Base-by-base conservation (phyloP, 805 yeast genomes). In the Zygosaccharomyces siamensis region DNA sequence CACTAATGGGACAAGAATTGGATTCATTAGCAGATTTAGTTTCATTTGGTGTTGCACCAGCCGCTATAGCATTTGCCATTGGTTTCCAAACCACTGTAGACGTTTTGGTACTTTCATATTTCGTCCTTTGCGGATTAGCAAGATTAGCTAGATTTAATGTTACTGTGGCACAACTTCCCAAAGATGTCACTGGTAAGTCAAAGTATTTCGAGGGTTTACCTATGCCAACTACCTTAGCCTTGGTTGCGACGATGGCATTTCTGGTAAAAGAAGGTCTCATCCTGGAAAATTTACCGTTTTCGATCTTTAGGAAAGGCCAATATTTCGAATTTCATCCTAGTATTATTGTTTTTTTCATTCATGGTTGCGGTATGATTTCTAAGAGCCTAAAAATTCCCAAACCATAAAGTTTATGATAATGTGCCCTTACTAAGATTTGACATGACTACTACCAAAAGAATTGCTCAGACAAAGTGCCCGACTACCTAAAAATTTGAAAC, bases 151-250 rank as follows among this genome's bases (percentile, higher is more conserved):
- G 99, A 65, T 93, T 89, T 71, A 93, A 93, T 62, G 96, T 93
- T 46, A 88, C 97, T 1, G 95, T 93, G 5, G 84, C 90, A 43
- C 86, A 88, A 52, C 79, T 93, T 49, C 98, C 99, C 44, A 92
- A 92, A 70, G 97, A 90, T 66, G 72, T 77, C 47, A 68, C 77
- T 16, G 99, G 99, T 16, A 90, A 90, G 71, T 80, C 93, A 30
- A 83, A 86, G 64, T 92, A 82, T 71, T 93, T 93, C 67, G 99
- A 93, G 72, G 99, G 99, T 3, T 78, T 93, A 46, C 99, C 99
- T 8, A 89, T 93, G 56, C 99, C 99, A 48, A 81, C 95, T 2
- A 83, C 95, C 33, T 73, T 93, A 56, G 71, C 77, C 43, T 75
- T 92, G 65, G 96, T 93, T 14, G 72, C 72, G 1, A 62, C 80